phyloP scores from a whole-genome alignment of 169 alveolate species.

The Cryptosporidium sp. region DNA sequence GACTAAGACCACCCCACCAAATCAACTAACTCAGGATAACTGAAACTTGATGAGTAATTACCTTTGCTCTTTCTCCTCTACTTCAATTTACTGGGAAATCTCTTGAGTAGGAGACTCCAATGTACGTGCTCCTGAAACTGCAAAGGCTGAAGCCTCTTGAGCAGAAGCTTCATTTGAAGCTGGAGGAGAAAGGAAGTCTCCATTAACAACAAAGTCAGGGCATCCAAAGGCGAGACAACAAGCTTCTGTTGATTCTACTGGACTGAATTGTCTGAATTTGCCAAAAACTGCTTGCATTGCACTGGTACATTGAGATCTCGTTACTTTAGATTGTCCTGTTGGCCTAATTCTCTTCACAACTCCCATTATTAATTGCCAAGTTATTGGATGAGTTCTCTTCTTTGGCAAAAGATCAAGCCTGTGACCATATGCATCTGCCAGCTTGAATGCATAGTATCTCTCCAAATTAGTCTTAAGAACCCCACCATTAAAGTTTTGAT shows the following conservation, averaged over 20 bases:
- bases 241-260: slow-evolving; percentile 45
- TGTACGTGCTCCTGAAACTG: background rate
- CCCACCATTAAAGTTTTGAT: slow-evolving; percentile 66
- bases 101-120: background rate
- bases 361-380: slow-evolving; percentile 59
- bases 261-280: slow-evolving; percentile 47
- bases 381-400: slow-evolving; percentile 52
- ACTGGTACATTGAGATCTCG: slow-evolving; percentile 35
- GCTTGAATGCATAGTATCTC: slow-evolving; percentile 53
- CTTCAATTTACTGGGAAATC: background rate
- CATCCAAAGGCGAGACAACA: slow-evolving; percentile 64
- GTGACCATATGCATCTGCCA: slow-evolving; percentile 67
- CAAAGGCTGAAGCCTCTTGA: background rate
- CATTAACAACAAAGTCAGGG: slow-evolving; percentile 9
- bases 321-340: slow-evolving; percentile 4
- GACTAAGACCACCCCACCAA: background rate
- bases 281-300: slow-evolving; percentile 72
- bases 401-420: slow-evolving; percentile 54
- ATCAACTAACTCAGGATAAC: slow-evolving; percentile 11
- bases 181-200: slow-evolving; percentile 65
- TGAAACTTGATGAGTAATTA: background rate
- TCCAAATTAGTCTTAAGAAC: slow-evolving; percentile 54
- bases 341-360: slow-evolving; percentile 38
- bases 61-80: background rate
- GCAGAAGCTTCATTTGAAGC: slow-evolving; percentile 57